Base-by-base conservation (phyloP, 495 filamentous ascomycete species). In the Penicillium coffeae region DNA sequence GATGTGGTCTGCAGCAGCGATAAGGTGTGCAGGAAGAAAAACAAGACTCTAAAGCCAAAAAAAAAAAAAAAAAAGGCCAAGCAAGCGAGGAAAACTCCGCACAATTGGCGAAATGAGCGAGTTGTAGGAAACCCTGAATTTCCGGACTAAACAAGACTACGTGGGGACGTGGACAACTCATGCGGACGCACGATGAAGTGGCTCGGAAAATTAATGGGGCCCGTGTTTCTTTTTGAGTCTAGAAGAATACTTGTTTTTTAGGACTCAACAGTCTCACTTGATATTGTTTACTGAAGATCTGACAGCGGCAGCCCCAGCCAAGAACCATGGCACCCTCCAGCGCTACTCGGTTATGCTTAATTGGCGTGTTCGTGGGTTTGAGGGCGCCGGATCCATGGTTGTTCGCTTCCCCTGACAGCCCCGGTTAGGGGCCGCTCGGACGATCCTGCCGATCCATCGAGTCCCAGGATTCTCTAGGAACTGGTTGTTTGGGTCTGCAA, bases 271-370 rank as follows among this genome's bases (percentile, higher is more conserved):
- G n/a, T n/a, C n/a, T n/a, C n/a, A n/a, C n/a, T n/a, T n/a, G n/a
- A n/a, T n/a, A n/a, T n/a, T n/a, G n/a, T n/a, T n/a, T n/a, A n/a
- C n/a, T n/a, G n/a, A n/a, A n/a, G 25, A 37, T 38, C 21, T 60
- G 54, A 58, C 54, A 60, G 58, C 58, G 54, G 57, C 53, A 35
- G 20, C 45, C 50, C 50, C 52, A 25, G 41, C 52, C 38, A 32
- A 33, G 48, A 55, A 52, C 42, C 54, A 54, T 40, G 43, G 48
- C 38, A 50, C 35, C 34, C 48, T 50, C 32, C 37, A 55, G 50
- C 52, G 52, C 52, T 55, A 55, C 48, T 41, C 39, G 40, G 25
- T 56, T 56, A 56, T 56, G 53, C 53, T 56, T 56, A 56, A 55
- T 50, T 46, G 10, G 25, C 52, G 19, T 32, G 44, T 33, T 37